phyloP scores from a whole-genome alignment of 2,329 filamentous ascomycete genomes.

The Ophiostoma sp. region DNA sequence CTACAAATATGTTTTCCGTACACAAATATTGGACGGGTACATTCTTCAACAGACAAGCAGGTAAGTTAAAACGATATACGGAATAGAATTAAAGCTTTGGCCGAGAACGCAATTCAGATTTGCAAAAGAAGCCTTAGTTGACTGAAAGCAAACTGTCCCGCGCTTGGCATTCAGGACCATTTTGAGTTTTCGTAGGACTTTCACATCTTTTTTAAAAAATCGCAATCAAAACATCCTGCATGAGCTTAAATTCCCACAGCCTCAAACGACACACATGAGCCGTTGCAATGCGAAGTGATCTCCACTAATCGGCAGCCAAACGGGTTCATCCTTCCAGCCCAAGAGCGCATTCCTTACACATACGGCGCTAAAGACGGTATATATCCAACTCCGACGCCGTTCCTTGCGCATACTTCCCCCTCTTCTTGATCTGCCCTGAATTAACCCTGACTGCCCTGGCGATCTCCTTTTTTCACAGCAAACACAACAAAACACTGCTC shows the following conservation, averaged over 20 bases:
- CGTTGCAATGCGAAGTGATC: neutral
- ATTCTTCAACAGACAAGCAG: too few species aligned
- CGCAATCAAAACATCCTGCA: too few species aligned
- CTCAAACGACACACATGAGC: neutral
- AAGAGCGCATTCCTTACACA: neutral
- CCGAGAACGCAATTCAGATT: too few species aligned
- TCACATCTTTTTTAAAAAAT: too few species aligned
- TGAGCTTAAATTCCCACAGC: neutral
- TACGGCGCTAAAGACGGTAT: neutral
- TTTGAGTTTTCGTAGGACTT: too few species aligned
- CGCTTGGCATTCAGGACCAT: too few species aligned
- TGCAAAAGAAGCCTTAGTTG: too few species aligned
- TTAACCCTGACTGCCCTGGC: neutral
- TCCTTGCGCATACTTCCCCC: neutral
- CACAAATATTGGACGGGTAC: too few species aligned
- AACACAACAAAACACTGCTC: neutral
- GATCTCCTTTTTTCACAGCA: neutral
- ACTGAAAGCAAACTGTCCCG: too few species aligned
- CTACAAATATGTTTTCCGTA: too few species aligned
- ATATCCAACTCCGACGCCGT: neutral
- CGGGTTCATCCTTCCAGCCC: neutral
- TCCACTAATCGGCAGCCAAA: neutral
- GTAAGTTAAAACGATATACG: too few species aligned
- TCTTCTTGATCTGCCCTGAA: neutral
- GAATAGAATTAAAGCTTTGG: too few species aligned